A percentile compares a stretch with the other conserved stretches of the same genome.
Evolutionary conservation across 768 basidiomycete genomes (phyloP).

Genomic region (Udeniomyces megalosporus): DNA sequence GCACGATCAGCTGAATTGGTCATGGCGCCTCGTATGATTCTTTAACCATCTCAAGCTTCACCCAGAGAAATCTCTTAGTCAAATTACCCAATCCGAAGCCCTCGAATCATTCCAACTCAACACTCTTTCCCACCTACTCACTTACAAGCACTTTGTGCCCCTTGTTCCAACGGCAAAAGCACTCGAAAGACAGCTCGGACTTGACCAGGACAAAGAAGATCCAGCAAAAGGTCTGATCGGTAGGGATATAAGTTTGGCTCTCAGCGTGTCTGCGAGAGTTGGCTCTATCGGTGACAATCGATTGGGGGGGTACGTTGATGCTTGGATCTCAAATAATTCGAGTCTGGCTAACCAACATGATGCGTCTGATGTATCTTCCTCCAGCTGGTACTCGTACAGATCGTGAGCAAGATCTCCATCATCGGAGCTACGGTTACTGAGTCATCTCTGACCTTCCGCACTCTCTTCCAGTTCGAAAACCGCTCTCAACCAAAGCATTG

Average conservation of each 20-base stretch:
- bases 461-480: constrained; percentile 31
- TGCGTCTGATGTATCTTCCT: too few relatives aligned
- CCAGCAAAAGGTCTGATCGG: constrained; percentile 27
- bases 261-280: constrained; percentile 31
- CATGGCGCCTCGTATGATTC: not conserved
- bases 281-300: constrained; percentile 32
- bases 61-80: constrained; percentile 32
- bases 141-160: constrained; percentile 34
- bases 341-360: too few relatives aligned
- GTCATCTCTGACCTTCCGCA: not conserved
- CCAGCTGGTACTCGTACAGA: constrained; percentile 25
- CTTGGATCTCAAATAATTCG: too few relatives aligned
- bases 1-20: not conserved
- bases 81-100: constrained; percentile 26
- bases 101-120: constrained; percentile 24
- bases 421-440: not conserved
- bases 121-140: constrained; percentile 32
- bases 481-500: constrained; percentile 32
- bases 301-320: constrained; percentile 25
- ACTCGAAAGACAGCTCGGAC: constrained; percentile 7
- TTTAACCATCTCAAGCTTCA: constrained; percentile 26
- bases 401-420: constrained; percentile 18
- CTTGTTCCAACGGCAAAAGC: constrained; percentile 26
- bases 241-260: constrained; percentile 24
- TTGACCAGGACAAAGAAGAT: constrained; percentile 19